A percentile compares a stretch with the other conserved stretches of the same genome.
Conservation (phyloP, 2,329 filamentous ascomycete species). For the Diaporthe capsici region DNA sequence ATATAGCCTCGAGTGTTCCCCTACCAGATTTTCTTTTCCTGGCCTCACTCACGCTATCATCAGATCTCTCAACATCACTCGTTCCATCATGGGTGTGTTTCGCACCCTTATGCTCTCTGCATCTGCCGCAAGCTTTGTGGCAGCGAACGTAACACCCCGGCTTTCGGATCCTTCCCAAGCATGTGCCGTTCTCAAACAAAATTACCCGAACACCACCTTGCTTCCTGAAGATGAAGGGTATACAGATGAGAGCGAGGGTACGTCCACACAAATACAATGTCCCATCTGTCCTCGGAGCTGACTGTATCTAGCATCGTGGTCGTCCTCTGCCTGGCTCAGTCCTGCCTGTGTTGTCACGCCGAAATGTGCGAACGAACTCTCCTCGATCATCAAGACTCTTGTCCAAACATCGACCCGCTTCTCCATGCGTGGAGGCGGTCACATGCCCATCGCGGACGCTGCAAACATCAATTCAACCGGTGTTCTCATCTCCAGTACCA, state of each 20-base stretch:
- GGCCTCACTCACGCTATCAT: neutral
- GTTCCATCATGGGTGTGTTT: slow-evolving; percentile 25
- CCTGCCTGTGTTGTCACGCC: slow-evolving; percentile 49
- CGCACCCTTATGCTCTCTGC: slow-evolving; percentile 1
- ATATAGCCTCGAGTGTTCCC: neutral
- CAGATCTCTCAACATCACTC: neutral
- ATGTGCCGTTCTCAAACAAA: slow-evolving; percentile 8
- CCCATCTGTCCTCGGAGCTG: neutral
- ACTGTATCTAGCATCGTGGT: neutral
- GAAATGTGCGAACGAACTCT: slow-evolving; percentile 37
- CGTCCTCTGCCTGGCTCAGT: slow-evolving; percentile 22
- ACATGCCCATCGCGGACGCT: slow-evolving; percentile 47
- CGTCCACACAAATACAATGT: neutral
- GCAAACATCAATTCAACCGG: slow-evolving; percentile 47
- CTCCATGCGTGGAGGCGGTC: slow-evolving; percentile 49
- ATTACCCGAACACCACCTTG: slow-evolving; percentile 3
- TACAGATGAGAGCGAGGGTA: slow-evolving; percentile 3
- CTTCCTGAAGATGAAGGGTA: slow-evolving; percentile 9
- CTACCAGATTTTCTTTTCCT: neutral
- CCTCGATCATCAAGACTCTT: slow-evolving; percentile 44
- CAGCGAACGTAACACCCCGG: neutral
- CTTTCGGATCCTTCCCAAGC: slow-evolving; percentile 1
- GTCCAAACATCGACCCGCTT: slow-evolving; percentile 44
- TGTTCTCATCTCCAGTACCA: slow-evolving; percentile 55
- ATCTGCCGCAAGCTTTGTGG: neutral